Conservation (phyloP, 495 filamentous ascomycete genomes). For the Filosporella fistucella region DNA sequence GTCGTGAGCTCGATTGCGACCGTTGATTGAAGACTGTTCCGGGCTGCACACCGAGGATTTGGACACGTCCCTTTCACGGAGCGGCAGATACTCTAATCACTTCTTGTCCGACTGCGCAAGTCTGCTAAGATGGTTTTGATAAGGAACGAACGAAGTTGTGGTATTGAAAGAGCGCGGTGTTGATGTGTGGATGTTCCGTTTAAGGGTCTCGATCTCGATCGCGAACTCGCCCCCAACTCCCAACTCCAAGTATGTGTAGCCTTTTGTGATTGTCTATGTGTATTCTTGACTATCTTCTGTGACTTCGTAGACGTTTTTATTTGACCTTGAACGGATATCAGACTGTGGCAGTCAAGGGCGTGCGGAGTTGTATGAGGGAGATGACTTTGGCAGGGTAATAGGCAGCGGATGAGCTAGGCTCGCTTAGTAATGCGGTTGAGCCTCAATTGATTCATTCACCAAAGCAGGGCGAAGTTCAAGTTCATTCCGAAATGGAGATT, state of each 20-base stretch:
- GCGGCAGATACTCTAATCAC: too few species aligned
- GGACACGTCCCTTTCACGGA: too few species aligned
- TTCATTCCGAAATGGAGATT: not conserved
- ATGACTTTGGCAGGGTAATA: conserved; percentile 16
- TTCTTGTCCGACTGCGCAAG: too few species aligned
- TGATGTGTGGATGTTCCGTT: too few species aligned
- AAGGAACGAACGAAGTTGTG: too few species aligned
- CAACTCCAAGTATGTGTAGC: conserved; percentile 11
- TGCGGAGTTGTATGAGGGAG: conserved; percentile 17
- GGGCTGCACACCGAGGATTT: too few species aligned
- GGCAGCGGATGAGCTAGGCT: conserved; percentile 4
- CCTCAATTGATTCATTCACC: not conserved
- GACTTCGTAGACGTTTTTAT: conserved; percentile 13
- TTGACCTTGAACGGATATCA: conserved; percentile 1
- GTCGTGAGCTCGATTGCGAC: not conserved
- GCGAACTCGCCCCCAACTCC: conserved; percentile 5
- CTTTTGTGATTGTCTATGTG: conserved; percentile 3
- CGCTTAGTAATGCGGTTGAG: conserved; percentile 15
- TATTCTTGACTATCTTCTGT: conserved; percentile 5
- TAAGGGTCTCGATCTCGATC: too few species aligned
- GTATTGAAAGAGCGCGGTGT: too few species aligned
- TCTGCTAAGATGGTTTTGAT: too few species aligned
- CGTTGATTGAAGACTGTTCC: too few species aligned
- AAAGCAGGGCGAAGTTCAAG: not conserved
- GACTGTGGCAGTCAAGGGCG: conserved; percentile 13